phyloP scores from a whole-genome alignment of 129 eudicot species.

The Solidago caesia region DNA sequence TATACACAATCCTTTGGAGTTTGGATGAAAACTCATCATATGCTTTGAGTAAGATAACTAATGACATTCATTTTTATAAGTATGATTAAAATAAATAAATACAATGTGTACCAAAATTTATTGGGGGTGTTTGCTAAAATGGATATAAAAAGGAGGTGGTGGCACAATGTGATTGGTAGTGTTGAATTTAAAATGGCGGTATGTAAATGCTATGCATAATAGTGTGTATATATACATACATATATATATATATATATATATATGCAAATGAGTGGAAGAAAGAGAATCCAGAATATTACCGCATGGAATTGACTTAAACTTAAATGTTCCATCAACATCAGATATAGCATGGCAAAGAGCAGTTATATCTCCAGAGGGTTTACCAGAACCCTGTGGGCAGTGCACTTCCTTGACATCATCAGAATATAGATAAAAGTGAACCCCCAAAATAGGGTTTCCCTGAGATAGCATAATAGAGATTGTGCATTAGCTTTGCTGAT shows the following conservation, averaged over 20 bases:
- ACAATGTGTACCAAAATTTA: background rate
- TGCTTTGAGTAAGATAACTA: conserved; percentile 12
- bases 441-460: conserved; percentile 98
- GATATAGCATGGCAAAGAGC: conserved; percentile 93
- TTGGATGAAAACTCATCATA: conserved; percentile 18
- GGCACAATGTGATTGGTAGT: too few relatives aligned
- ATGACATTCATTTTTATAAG: background rate
- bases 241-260: background rate
- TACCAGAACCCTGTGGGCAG: conserved; percentile 79
- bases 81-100: background rate
- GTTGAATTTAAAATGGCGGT: too few relatives aligned
- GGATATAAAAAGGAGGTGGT: too few relatives aligned
- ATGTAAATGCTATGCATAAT: too few relatives aligned
- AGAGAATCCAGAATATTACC: conserved; percentile 50
- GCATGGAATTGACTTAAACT: conserved; percentile 84
- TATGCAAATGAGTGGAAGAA: background rate
- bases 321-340: conserved; percentile 82
- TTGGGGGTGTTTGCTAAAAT: too few relatives aligned
- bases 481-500: conserved; percentile 26
- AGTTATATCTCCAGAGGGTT: conserved; percentile 68
- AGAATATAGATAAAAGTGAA: conserved; percentile 87
- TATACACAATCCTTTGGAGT: background rate
- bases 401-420: conserved; percentile 72
- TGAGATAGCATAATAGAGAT: conserved; percentile 27
- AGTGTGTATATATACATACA: too few relatives aligned